Percentiles rank a stretch among this genome's conserved stretches.
Conservation (phyloP, 2,329 filamentous ascomycete species). For the Exophiala bonariae region DNA sequence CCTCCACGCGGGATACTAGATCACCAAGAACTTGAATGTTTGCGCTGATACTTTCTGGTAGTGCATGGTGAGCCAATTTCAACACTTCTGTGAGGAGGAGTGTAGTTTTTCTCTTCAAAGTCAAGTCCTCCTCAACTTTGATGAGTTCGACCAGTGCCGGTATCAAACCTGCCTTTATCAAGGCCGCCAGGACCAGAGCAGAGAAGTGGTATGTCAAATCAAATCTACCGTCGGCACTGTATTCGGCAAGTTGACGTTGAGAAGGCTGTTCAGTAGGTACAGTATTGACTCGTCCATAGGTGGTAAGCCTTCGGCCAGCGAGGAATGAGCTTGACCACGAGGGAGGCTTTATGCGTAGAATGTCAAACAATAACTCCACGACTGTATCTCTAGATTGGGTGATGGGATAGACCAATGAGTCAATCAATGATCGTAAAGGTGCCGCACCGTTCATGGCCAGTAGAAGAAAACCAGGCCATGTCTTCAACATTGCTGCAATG, state of each 20-base stretch:
- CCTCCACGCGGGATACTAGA: constrained; percentile 73
- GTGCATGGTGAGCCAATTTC: constrained; percentile 80
- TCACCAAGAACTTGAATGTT: constrained; percentile 85
- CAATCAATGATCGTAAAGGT: constrained; percentile 77
- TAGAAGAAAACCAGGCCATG: constrained; percentile 88
- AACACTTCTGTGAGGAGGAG: constrained; percentile 87
- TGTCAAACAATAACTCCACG: constrained; percentile 81
- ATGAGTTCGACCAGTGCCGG: constrained; percentile 51
- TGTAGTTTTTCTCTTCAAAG: constrained; percentile 82
- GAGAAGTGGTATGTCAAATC: constrained; percentile 95
- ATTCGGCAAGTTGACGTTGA: constrained; percentile 52
- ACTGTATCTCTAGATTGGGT: constrained; percentile 69
- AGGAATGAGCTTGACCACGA: constrained; percentile 96
- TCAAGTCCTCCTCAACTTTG: constrained; percentile 49
- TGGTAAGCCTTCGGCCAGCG: constrained; percentile 87
- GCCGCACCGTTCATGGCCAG: constrained; percentile 86
- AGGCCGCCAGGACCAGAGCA: constrained; percentile 78
- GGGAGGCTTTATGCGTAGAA: constrained; percentile 85
- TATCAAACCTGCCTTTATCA: constrained; percentile 74
- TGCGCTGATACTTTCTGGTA: constrained; percentile 79
- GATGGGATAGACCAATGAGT: constrained; percentile 61
- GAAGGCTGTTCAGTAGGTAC: constrained; percentile 64
- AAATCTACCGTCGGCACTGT: constrained; percentile 70
- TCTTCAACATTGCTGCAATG: constrained; percentile 86
- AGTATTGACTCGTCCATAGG: constrained; percentile 90